Conservation (phyloP, 495 filamentous ascomycete species). For the Chaetomidium leptoderma region DNA sequence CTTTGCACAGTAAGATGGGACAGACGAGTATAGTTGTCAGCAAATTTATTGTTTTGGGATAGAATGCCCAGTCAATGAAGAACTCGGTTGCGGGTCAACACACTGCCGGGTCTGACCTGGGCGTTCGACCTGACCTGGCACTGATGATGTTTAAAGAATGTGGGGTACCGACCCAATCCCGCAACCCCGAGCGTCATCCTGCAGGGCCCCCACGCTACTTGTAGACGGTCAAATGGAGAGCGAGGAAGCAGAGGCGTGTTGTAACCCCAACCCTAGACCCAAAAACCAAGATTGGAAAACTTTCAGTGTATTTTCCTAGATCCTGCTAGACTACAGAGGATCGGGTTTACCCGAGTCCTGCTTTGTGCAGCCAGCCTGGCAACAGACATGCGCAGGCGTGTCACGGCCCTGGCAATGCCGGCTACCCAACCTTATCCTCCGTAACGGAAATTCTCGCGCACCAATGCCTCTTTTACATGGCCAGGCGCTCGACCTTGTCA, state of each 20-base stretch:
- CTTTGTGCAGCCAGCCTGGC: background rate
- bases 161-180: conserved; percentile 5
- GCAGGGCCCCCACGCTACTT: background rate
- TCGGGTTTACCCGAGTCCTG: background rate
- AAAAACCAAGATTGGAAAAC: background rate
- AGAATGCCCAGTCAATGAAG: background rate
- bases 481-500: conserved; percentile 92
- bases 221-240: background rate
- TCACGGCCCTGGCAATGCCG: background rate
- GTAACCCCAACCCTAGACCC: conserved; percentile 15
- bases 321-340: background rate
- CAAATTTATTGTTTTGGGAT: background rate
- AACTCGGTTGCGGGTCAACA: background rate
- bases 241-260: background rate
- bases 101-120: conserved; percentile 1
- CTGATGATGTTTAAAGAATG: conserved; percentile 13
- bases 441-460: background rate
- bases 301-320: background rate
- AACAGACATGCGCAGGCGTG: background rate
- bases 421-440: background rate
- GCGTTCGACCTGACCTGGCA: conserved; percentile 8
- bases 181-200: conserved; percentile 14
- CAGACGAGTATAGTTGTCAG: background rate
- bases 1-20: background rate
- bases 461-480: conserved; percentile 63